Evolutionary conservation across 2,329 filamentous ascomycete genomes (phyloP), one percentile per base, ranked within the genome.

Genomic region (Paraphaeosphaeria sporulosa): DNA sequence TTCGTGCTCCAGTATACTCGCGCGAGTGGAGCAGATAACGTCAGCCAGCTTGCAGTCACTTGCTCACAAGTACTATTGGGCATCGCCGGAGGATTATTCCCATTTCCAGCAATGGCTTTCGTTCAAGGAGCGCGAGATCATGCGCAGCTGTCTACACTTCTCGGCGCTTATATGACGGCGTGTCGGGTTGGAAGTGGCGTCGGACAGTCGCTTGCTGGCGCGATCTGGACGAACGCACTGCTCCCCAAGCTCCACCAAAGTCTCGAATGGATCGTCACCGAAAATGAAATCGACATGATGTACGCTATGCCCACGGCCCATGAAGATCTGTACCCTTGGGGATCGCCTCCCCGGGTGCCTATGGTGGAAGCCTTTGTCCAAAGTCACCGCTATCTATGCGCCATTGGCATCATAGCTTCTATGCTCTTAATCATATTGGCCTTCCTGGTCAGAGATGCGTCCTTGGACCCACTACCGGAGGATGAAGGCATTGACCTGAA

Each of bases 111-210:
- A 15, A 53, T 53, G 50, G 50, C 50, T 7, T 43, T 53, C 23
- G 36, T 53, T 30, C 50, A 42, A 27, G 50, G 34, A 43, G 50
- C 21, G 9, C 40, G 50, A 23, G 36, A 53, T 6, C 50, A 53
- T 17, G 21, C 50, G 23, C 50, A 53, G 6, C 23, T 53, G n/a
- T 21, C 50, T 13, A 53, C 50, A 12, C 50, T 53, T 12, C 42
- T 53, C 7, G 50, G 50, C 50, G 50, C 50, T 1, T 53, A 53
- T 23, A 53, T 53, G 50, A 53, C 50, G 17, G 50, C 50, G 12
- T 53, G 50, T 17, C 36, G 21, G 12, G 4, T 53, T 17, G 50
- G 50, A 30, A 36, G 50, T n/a, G 50, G 50, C 13, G 30, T 53
- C 36, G 50, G 50, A 2, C 36, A 42, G 23, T 19, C 36, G 13